Conservation (phyloP, 768 basidiomycete genomes). For the Coprinopsis marcescibilis region DNA sequence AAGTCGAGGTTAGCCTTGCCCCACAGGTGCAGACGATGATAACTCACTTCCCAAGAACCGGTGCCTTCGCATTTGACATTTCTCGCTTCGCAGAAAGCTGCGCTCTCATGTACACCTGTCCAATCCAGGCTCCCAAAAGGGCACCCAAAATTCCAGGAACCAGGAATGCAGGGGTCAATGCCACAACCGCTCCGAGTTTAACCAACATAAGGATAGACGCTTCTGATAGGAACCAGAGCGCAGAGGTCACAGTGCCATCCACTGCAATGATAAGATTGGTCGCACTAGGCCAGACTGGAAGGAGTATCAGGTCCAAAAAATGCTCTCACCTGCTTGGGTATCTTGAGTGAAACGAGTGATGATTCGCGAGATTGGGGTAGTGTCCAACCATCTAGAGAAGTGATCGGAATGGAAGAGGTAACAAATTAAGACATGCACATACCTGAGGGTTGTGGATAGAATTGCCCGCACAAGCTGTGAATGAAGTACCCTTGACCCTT, state of each 20-base stretch:
- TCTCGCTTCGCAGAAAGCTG: constrained; percentile 42
- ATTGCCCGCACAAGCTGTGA: constrained; percentile 42
- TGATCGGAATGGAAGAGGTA: background rate
- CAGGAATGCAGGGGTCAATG: constrained; percentile 37
- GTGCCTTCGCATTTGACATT: constrained; percentile 37
- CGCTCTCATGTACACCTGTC: constrained; percentile 37
- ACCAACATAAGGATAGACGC: constrained; percentile 31
- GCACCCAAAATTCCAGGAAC: constrained; percentile 20
- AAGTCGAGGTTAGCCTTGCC: background rate
- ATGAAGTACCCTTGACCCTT: constrained; percentile 53
- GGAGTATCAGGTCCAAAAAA: background rate
- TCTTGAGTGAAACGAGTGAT: constrained; percentile 62
- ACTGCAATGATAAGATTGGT: constrained; percentile 31
- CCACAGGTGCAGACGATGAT: constrained; percentile 1
- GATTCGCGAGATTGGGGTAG: constrained; percentile 42
- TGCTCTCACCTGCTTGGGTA: constrained; percentile 37
- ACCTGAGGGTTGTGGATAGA: constrained; percentile 56
- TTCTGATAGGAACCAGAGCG: constrained; percentile 23
- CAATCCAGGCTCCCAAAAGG: constrained; percentile 16
- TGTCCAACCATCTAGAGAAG: constrained; percentile 38
- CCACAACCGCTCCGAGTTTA: constrained; percentile 36
- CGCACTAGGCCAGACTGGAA: too few relatives aligned
- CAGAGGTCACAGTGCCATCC: constrained; percentile 35
- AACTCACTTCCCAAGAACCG: constrained; percentile 42
- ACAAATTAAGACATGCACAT: background rate